A percentile compares a stretch with the other conserved stretches of the same genome.
Evolutionary conservation across 257 asterid species (phyloP).

Genomic region (Petunia axillaris): DNA sequence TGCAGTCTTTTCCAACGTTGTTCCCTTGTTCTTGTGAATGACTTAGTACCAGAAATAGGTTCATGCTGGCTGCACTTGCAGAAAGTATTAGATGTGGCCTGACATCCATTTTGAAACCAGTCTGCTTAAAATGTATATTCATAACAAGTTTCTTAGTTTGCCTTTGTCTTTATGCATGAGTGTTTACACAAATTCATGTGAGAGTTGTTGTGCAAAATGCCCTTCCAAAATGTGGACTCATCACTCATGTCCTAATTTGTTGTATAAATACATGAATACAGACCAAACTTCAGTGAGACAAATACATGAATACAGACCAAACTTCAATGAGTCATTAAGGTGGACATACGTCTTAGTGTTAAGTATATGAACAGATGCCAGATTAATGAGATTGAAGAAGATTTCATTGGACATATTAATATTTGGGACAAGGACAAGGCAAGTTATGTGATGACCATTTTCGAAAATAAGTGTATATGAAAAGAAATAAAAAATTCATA

Average conservation of each 20-base stretch:
- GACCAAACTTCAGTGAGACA: background rate
- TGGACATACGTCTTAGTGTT: background rate
- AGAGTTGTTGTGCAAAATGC: background rate
- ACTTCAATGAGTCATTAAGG: background rate
- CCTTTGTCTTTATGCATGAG: background rate
- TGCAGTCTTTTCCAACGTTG: background rate
- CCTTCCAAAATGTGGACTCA: background rate
- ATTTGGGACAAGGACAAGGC: background rate
- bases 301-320: background rate
- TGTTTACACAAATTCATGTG: constrained; percentile 8
- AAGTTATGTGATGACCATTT: background rate
- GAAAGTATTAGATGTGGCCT: background rate
- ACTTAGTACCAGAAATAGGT: background rate
- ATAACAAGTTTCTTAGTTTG: constrained; percentile 10
- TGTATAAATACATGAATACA: background rate
- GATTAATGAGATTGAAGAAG: background rate
- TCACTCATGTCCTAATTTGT: constrained; percentile 9
- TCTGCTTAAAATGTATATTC: background rate
- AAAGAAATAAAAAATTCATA: background rate
- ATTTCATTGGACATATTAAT: background rate
- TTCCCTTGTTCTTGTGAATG: constrained; percentile 3
- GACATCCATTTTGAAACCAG: background rate
- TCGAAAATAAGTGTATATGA: no score
- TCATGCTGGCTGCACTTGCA: background rate
- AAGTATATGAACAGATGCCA: background rate